Evolutionary conservation across 2,329 filamentous ascomycete genomes (phyloP).

Genomic region (Diaporthe citriasiana): DNA sequence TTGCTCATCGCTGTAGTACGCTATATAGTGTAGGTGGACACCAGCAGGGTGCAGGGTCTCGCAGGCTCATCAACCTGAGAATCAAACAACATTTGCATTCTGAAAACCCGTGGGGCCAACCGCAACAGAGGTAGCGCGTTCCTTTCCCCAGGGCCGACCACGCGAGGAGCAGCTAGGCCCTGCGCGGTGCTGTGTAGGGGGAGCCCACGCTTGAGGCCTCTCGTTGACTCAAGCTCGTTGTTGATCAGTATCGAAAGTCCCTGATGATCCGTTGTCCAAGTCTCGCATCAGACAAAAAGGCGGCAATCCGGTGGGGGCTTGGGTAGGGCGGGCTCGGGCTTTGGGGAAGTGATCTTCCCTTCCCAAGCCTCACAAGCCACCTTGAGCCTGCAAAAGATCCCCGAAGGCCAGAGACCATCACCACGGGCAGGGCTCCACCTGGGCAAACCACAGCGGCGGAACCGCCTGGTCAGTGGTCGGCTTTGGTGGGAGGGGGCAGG

Average conservation of each 20-base stretch:
- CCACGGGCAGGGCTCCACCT: conserved; percentile 22
- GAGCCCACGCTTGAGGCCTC: conserved; percentile 36
- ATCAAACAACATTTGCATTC: conserved; percentile 27
- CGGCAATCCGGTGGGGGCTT: conserved; percentile 29
- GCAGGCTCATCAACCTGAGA: conserved; percentile 34
- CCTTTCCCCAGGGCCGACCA: conserved; percentile 14
- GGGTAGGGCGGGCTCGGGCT: conserved; percentile 23
- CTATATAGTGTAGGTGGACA: conserved; percentile 19
- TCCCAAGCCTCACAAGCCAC: conserved; percentile 25
- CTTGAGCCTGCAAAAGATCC: conserved; percentile 22
- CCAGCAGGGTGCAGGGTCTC: conserved; percentile 33
- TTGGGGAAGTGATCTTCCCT: conserved; percentile 34
- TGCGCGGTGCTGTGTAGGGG: conserved; percentile 12
- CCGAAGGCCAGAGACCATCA: conserved; percentile 7
- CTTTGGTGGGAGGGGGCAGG: conserved; percentile 16
- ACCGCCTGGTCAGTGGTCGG: conserved; percentile 17
- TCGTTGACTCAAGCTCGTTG: conserved; percentile 27
- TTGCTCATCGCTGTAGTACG: background rate
- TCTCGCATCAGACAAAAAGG: conserved; percentile 24
- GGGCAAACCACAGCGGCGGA: conserved; percentile 26
- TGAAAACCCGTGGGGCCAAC: conserved; percentile 25
- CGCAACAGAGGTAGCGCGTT: conserved; percentile 28
- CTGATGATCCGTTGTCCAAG: conserved; percentile 32
- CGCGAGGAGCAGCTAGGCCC: conserved; percentile 5
- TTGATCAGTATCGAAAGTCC: conserved; percentile 37